Evolutionary conservation across 306 rosid species (phyloP).

Genomic region (Rosa rugosa): DNA sequence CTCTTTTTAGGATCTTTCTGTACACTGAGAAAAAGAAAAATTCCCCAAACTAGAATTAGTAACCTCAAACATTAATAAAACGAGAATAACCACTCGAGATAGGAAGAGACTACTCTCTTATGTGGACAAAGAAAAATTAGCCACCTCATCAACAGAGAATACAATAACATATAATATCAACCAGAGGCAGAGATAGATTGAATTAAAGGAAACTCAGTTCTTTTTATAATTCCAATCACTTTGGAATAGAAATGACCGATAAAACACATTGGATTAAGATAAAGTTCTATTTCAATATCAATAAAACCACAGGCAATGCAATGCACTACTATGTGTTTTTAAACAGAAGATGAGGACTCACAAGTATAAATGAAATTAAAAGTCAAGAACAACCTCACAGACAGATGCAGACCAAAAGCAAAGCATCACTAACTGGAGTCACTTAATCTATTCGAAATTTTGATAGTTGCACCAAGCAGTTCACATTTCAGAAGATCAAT

Average conservation of each 20-base stretch:
- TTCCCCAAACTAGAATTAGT: constrained; percentile 33
- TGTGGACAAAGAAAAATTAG: neutral
- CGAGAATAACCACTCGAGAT: neutral
- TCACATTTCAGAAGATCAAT: constrained; percentile 5
- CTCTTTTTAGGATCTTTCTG: constrained; percentile 71
- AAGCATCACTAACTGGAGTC: neutral
- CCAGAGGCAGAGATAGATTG: neutral
- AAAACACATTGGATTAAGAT: neutral
- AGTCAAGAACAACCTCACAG: neutral
- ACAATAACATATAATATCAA: neutral
- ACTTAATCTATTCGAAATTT: neutral
- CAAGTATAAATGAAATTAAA: neutral
- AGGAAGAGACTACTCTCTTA: neutral
- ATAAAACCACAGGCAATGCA: neutral
- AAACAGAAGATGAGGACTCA: constrained; percentile 12
- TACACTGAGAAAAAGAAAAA: constrained; percentile 49
- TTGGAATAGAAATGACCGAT: neutral
- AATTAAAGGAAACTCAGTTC: neutral
- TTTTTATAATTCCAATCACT: neutral
- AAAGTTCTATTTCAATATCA: neutral
- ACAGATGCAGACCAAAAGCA: neutral
- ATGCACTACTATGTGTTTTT: neutral
- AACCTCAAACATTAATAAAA: constrained; percentile 25
- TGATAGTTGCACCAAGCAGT: constrained; percentile 1
- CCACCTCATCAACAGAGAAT: constrained; percentile 2